Conservation (phyloP, 1,139 yeast species). For the Sugiyamaella paludigena region DNA sequence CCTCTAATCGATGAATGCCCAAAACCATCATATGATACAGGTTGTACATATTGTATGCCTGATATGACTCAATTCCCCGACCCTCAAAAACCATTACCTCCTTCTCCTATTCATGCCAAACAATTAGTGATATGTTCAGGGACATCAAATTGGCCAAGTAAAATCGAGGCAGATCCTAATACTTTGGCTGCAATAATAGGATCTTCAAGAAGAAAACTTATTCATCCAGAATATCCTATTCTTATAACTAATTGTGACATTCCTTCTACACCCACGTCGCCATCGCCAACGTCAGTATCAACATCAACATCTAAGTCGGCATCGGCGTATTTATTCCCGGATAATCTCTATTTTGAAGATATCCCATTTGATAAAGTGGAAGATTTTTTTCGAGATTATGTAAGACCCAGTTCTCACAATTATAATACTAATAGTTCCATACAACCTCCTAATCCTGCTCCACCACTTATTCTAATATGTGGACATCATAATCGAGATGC, state of each 20-base stretch:
- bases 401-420: constrained; percentile 6
- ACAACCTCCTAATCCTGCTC: constrained; percentile 1
- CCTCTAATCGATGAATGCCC: constrained; percentile 44
- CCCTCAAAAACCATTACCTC: constrained; percentile 23
- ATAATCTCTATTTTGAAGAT: constrained; percentile 44
- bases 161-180: constrained; percentile 50
- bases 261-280: constrained; percentile 14
- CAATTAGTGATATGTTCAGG: constrained; percentile 54
- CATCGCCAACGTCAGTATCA: too few relatives aligned
- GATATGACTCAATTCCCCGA: constrained; percentile 26
- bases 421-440: constrained; percentile 25
- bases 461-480: constrained; percentile 49
- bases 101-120: constrained; percentile 53
- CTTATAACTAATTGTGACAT: constrained; percentile 47
- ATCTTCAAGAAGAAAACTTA: constrained; percentile 6
- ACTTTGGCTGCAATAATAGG: constrained; percentile 37
- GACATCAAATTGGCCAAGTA: constrained; percentile 52
- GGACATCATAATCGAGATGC: constrained; percentile 64
- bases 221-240: constrained; percentile 48
- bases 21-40: constrained; percentile 53
- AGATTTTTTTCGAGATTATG: constrained; percentile 45
- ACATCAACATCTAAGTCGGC: constrained; percentile 13
- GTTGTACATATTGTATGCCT: constrained; percentile 60
- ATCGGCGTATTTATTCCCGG: constrained; percentile 52
- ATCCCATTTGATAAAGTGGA: constrained; percentile 35